phyloP scores from a whole-genome alignment of 257 asterid genomes.

The Euphrasia confusa region DNA sequence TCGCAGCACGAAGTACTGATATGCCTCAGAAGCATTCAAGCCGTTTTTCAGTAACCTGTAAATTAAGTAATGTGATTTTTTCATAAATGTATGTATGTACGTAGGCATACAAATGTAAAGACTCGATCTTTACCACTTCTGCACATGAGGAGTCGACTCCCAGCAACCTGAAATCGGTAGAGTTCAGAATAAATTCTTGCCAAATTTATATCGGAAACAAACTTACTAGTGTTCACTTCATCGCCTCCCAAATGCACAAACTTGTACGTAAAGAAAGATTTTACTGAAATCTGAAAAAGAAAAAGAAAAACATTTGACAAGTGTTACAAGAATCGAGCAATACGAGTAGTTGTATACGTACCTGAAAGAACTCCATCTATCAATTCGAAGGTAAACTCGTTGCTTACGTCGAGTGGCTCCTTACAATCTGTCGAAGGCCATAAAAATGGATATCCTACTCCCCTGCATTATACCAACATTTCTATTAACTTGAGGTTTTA shows the following conservation, averaged over 20 bases:
- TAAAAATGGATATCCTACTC: constrained; percentile 73
- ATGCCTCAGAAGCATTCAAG: constrained; percentile 47
- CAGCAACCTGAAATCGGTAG: constrained; percentile 68
- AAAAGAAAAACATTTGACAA: background rate
- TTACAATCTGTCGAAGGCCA: constrained; percentile 77
- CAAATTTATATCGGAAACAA: background rate
- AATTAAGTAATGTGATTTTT: background rate
- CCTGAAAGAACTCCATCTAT: constrained; percentile 91
- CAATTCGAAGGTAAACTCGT: constrained; percentile 71
- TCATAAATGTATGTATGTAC: no score
- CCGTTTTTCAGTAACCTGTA: constrained; percentile 51
- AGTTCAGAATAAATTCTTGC: background rate
- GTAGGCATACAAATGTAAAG: background rate
- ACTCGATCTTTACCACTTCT: constrained; percentile 48
- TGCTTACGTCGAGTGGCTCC: constrained; percentile 91
- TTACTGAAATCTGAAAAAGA: constrained; percentile 73
- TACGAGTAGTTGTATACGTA: constrained; percentile 16
- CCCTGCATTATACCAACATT: constrained; percentile 41
- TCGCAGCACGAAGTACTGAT: constrained; percentile 70
- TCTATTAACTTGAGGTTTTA: background rate
- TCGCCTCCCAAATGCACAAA: constrained; percentile 95
- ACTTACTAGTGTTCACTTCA: constrained; percentile 82
- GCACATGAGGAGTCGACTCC: constrained; percentile 62
- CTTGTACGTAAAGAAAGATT: constrained; percentile 84
- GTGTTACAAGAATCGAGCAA: constrained; percentile 4